Conservation (phyloP, 495 filamentous ascomycete genomes). For the Neurospora tetraspora region DNA sequence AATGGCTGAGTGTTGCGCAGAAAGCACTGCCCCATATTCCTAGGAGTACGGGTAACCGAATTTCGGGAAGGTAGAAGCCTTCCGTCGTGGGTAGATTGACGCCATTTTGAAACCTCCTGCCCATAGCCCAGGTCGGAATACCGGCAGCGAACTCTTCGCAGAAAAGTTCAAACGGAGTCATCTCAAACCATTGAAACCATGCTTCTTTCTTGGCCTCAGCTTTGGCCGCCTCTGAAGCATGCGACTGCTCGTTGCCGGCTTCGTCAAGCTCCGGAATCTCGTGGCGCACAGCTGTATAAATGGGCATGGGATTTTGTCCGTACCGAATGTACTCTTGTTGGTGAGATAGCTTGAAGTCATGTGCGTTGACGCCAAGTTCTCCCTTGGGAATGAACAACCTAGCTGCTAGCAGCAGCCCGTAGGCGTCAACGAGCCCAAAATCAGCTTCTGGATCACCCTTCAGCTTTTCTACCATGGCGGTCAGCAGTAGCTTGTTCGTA, state of each 20-base stretch:
- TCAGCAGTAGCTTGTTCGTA: constrained; percentile 84
- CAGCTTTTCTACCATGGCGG: constrained; percentile 80
- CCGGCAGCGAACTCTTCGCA: constrained; percentile 83
- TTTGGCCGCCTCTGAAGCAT: constrained; percentile 39
- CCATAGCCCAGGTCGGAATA: constrained; percentile 90
- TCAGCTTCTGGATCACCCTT: constrained; percentile 70
- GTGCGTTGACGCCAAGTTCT: constrained; percentile 61
- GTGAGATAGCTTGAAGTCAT: constrained; percentile 80
- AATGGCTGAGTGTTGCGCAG: constrained; percentile 88
- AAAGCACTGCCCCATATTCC: constrained; percentile 94
- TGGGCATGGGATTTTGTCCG: constrained; percentile 78
- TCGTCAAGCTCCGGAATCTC: constrained; percentile 68
- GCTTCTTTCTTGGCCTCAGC: constrained; percentile 59
- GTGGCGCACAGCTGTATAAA: constrained; percentile 90
- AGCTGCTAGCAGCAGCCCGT: constrained; percentile 76
- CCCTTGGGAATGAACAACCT: constrained; percentile 77
- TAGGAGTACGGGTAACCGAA: constrained; percentile 70
- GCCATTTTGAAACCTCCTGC: constrained; percentile 69
- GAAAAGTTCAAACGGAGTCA: constrained; percentile 92
- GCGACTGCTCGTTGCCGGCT: constrained; percentile 33
- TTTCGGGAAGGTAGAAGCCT: constrained; percentile 62
- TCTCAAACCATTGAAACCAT: constrained; percentile 99
- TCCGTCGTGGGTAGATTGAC: constrained; percentile 43
- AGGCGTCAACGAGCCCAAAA: constrained; percentile 86
- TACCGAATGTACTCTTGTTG: constrained; percentile 61